These are phyloP conservation scores for Rhododendron williamsianum DNA, from an alignment of 148 eudicot genomes.

Conservation along the genomic window DNA sequence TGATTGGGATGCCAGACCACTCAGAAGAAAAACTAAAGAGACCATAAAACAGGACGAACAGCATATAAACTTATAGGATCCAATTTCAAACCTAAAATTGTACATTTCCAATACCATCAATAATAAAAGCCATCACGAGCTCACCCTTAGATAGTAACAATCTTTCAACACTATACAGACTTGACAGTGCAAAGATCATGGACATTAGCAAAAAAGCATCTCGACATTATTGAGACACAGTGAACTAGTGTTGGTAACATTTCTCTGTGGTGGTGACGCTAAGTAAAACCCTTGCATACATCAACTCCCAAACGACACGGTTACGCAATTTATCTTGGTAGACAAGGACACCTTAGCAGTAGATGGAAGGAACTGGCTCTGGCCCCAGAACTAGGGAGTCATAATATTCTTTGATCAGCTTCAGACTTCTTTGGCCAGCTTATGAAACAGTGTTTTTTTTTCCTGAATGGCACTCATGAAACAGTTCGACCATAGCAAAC, in stretches of 20 bases:
- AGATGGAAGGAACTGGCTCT: slow-evolving; percentile 12
- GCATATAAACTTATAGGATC: not conserved
- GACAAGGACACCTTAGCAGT: slow-evolving; percentile 4
- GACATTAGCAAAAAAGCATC: not conserved
- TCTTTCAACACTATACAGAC: slow-evolving; percentile 19
- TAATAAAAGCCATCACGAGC: slow-evolving; percentile 1
- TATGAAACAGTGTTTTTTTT: slow-evolving; percentile 41
- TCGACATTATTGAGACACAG: slow-evolving; percentile 15
- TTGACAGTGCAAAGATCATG: not conserved
- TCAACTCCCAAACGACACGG: slow-evolving; percentile 7
- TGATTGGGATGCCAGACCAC: not conserved
- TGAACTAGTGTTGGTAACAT: slow-evolving; percentile 21
- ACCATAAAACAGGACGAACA: not conserved
- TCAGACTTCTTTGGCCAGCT: slow-evolving; percentile 14
- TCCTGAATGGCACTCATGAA: slow-evolving; percentile 23
- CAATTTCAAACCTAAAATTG: not conserved
- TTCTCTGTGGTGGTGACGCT: not conserved
- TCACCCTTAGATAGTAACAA: slow-evolving; percentile 4
- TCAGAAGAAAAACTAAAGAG: not conserved
- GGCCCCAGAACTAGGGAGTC: not conserved
- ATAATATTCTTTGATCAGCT: not conserved
- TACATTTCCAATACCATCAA: not conserved
- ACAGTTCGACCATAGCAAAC: slow-evolving; percentile 75
- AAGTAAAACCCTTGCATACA: slow-evolving; percentile 8
- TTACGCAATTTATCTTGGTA: not conserved